Evolutionary conservation across 306 rosid species (phyloP), one percentile per base, ranked within the genome.

Genomic region (Castanea crenata): DNA sequence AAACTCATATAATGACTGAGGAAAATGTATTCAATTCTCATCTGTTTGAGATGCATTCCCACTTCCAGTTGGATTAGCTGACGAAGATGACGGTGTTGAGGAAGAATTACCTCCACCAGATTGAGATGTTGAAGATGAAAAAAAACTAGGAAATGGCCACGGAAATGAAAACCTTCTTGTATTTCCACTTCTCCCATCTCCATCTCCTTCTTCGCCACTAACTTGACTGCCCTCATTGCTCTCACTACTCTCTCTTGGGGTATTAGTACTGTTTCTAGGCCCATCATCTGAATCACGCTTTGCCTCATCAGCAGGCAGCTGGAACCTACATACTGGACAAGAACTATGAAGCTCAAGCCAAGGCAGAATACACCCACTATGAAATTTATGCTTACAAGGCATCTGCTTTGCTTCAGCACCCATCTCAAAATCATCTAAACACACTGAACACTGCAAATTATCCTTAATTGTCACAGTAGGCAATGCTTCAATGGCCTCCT

Each of bases 261-360:
- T 41, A 62, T 62, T 52, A 57, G 79, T 73, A 73, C 69, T 73
- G 79, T 74, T 82, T 81, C 87, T 82, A 31, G 87, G n/a, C 69
- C 41, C 82, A 74, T 83, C 82, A 71, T 83, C 87, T 3, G 85
- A 27, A 54, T 88, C 88, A 5, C 51, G 85, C 81, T 92, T 92
- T 76, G 88, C 74, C 78, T 89, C 97, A 75, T 84, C 87, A 5
- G 78, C 64, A 44, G 89, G 91, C 85, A 93, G 74, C 74, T 88
- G 94, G 83, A 76, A 88, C 89, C 94, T 83, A 83, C 97, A 92
- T 68, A 90, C 93, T 12, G 97, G 96, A 78, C 97, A 92, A 32
- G 94, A 92, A 84, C 93, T 90, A 82, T 90, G 97, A 80, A 90
- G 93, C 76, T 90, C 96, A 73, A 92, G 83, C 97, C 97, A 92